Base-by-base conservation (phyloP, 176 grass and related monocot genomes). In the Chloris gayana region DNA sequence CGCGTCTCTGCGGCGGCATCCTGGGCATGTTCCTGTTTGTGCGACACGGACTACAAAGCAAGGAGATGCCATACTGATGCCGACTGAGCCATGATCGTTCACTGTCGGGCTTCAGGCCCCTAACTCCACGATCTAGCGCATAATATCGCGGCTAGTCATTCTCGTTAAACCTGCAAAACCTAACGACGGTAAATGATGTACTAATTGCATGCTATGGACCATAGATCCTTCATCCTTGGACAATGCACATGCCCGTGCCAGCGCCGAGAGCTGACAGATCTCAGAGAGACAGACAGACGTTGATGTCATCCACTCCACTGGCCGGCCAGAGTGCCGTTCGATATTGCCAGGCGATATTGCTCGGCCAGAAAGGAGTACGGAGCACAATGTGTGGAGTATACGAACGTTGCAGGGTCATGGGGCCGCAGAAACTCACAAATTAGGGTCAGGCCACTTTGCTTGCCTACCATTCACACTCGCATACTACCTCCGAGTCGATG, bases 241-340 rank as follows among this genome's bases (percentile, higher is more conserved):
- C 58, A 53, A 12, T 19, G 57, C 85, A 72, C 73, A 46, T 72
- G 66, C 44, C 22, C 35, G 34, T 72, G 59, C 13, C 67, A 82
- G 57, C 47, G 41, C 45, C 57, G 9, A 14, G 57, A 26, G n/a
- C 57, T 60, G 33, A 77, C 85, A 75, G 26, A 47, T 59, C 8
- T 59, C 57, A 60, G 24, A 58, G 22, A 27, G 57, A 0, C 56
- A 11, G 9, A 24, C 22, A 7, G 54, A 60, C 57, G 57, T 71
- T 29, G n/a, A 44, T 15, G 67, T 27, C 67, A 45, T 32, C 14
- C 11, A 14, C 35, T 32, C 14, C 4, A 14, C 66, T 42, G 37
- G 67, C 67, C 8, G 24, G 24, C 12, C 67, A 70, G 41, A 30
- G 26, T 49, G 44, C 15, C 69, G 15, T 18, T 18, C 26, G 29